Evolutionary conservation across 1,284 basidiomycete genomes (phyloP), one percentile per base, ranked within the genome.

Genomic region (Phellopilus nigrolimitatus): DNA sequence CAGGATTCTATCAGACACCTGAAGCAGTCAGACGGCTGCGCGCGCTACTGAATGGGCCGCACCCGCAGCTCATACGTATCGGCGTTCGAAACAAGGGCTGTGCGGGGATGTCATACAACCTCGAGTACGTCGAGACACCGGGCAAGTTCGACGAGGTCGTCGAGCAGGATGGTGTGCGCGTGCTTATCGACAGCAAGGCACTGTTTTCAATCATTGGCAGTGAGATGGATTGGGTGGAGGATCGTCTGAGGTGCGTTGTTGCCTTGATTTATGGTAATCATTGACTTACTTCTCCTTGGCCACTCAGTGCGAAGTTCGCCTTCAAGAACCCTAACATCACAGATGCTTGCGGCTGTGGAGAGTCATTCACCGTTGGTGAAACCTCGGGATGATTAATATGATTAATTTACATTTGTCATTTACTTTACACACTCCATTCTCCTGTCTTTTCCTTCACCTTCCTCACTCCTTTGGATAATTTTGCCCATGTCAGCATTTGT

Each of bases 51-150:
- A 76, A 76, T 34, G 81, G 85, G 13, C 89, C 91, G 19, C 83
- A 82, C n/a, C 94, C 95, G 1, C 91, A 93, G 64, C 79, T 97
- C 52, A 88, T 99, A 56, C 88, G 95, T 6, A 92, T 99, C 55
- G 92, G 94, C 28, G 94, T 99, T 41, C 84, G 88, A 61, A 97
- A 98, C 71, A 97, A 98, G 70, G 97, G 97, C n/a, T 99, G 97
- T 67, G 97, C 97, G 0, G 97, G 97, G 5, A 83, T 99, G 68
- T 88, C 91, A 24, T 99, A 99, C 70, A 91, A 99, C 66, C 79
- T 99, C 49, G 95, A 99, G 63, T 99, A 99, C 68, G 92, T 98
- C 51, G 84, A 93, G 46, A 76, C 85, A 60, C 88, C 93, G 0
- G 91, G 82, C 3, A 88, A 85, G 68, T 99, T 99, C 64, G 97